Percentiles rank a stretch among this genome's conserved stretches.
phyloP scores from a whole-genome alignment of 164 flowering plant species.

The Magnolia kwangsiensis region DNA sequence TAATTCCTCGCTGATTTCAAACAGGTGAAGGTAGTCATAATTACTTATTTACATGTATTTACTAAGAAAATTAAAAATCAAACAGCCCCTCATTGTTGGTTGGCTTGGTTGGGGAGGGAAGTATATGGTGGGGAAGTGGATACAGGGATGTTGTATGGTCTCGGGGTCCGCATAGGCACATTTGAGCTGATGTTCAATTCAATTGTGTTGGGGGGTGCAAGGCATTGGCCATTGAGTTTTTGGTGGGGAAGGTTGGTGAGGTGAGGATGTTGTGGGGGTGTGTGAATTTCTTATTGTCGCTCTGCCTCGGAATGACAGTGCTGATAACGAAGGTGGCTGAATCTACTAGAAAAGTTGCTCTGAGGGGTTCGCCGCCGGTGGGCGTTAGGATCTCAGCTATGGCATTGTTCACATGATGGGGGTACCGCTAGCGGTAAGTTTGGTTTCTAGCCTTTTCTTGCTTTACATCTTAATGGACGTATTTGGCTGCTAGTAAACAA shows the following conservation, averaged over 20 bases:
- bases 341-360: background rate
- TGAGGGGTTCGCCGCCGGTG: background rate
- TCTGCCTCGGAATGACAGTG: slow-evolving; percentile 7
- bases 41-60: too few relatives aligned
- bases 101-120: slow-evolving; percentile 82
- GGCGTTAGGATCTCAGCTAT: background rate
- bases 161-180: slow-evolving; percentile 61
- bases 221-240: slow-evolving; percentile 36
- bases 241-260: slow-evolving; percentile 16
- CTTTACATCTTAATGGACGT: too few relatives aligned
- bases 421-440: slow-evolving; percentile 7
- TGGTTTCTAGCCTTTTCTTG: background rate
- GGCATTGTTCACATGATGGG: slow-evolving; percentile 9
- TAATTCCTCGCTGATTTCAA: too few relatives aligned
- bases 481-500: too few relatives aligned
- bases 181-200: slow-evolving; percentile 71
- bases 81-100: slow-evolving; percentile 38
- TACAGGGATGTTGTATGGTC: slow-evolving; percentile 29
- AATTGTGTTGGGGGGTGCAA: slow-evolving; percentile 45
- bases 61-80: too few relatives aligned
- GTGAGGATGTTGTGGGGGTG: slow-evolving; percentile 9
- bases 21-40: too few relatives aligned
- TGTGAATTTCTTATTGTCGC: slow-evolving; percentile 6
- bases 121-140: slow-evolving; percentile 58
- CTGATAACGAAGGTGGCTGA: slow-evolving; percentile 8